A percentile compares a stretch with the other conserved stretches of the same genome.
Evolutionary conservation across 2,329 filamentous ascomycete species (phyloP).

Genomic region (Dothideomycetidae sp.): DNA sequence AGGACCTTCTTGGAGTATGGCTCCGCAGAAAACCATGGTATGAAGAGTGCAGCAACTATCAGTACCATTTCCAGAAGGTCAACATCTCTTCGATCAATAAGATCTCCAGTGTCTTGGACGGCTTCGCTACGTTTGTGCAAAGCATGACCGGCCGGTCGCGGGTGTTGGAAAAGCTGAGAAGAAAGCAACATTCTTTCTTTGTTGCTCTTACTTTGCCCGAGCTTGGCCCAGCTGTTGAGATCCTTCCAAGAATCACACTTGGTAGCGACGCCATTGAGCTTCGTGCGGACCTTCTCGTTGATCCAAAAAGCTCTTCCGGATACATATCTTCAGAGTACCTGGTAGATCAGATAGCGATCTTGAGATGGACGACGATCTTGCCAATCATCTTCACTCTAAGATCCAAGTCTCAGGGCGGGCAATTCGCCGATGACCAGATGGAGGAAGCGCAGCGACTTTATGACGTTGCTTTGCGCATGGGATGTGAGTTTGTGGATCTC

Average conservation of each 20-base stretch:
- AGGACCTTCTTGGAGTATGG: conserved; percentile 86
- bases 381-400: conserved; percentile 89
- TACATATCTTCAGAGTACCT: conserved; percentile 61
- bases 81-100: conserved; percentile 26
- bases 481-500: conserved; percentile 83
- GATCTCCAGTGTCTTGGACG: conserved; percentile 22
- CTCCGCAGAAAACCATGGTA: conserved; percentile 79
- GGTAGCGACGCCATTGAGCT: conserved; percentile 89
- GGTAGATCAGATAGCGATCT: conserved; percentile 62
- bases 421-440: conserved; percentile 65
- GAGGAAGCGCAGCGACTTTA: conserved; percentile 58
- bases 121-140: conserved; percentile 56
- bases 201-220: conserved; percentile 77
- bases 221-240: conserved; percentile 46
- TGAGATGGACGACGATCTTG: conserved; percentile 56
- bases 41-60: conserved; percentile 81
- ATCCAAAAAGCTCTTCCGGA: conserved; percentile 44
- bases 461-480: conserved; percentile 61
- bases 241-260: conserved; percentile 59
- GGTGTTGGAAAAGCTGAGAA: conserved; percentile 44
- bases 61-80: conserved; percentile 70
- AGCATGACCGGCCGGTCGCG: conserved; percentile 48
- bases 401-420: conserved; percentile 72
- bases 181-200: conserved; percentile 69
- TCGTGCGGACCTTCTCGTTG: conserved; percentile 75